Conservation (phyloP, 2,329 filamentous ascomycete genomes). For the Diaporthe batatas region DNA sequence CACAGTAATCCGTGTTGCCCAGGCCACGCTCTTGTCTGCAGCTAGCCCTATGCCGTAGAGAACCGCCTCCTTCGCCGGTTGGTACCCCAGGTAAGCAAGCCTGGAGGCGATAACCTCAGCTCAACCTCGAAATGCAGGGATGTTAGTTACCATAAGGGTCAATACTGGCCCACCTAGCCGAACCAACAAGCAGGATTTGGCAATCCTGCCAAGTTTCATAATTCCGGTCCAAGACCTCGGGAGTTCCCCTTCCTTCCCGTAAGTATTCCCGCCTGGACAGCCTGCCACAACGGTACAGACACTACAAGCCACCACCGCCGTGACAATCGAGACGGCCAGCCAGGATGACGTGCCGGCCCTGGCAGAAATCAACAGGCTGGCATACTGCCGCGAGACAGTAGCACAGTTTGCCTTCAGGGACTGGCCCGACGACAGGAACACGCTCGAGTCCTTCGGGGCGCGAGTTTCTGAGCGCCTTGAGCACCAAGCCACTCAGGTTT, state of each 20-base stretch:
- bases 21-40: no score
- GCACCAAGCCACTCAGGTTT: background rate
- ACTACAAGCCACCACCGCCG: background rate
- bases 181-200: no score
- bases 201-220: no score
- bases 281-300: background rate
- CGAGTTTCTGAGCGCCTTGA: background rate
- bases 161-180: no score
- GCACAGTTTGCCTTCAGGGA: constrained; percentile 7
- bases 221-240: no score
- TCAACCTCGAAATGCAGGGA: no score
- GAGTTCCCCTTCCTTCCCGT: background rate
- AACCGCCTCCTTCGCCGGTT: no score
- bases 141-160: no score
- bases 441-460: background rate
- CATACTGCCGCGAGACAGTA: background rate
- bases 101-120: no score
- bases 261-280: background rate
- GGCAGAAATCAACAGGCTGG: constrained; percentile 5
- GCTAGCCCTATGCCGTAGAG: no score
- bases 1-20: no score
- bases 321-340: background rate
- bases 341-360: background rate
- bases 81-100: no score
- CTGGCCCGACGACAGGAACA: background rate